phyloP scores from a whole-genome alignment of 768 basidiomycete species.

The Kwoniella sp. region DNA sequence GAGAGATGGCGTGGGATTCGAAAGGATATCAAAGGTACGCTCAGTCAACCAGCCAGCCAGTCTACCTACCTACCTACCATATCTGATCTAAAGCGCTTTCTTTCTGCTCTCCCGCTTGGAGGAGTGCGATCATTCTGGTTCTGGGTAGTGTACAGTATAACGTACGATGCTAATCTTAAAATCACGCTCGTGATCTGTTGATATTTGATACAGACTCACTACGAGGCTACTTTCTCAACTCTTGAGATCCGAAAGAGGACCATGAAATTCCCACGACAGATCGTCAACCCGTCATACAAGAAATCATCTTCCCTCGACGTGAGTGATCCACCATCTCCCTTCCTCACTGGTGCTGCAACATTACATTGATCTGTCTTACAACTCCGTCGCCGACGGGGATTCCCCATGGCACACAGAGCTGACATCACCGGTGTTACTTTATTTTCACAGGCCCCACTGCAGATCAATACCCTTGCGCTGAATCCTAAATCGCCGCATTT shows the following conservation, averaged over 20 bases:
- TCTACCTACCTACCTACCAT: too few relatives aligned
- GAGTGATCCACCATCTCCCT: constrained; percentile 10
- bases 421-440: neutral
- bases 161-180: too few relatives aligned
- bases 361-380: too few relatives aligned
- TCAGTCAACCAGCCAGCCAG: too few relatives aligned
- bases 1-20: constrained; percentile 61
- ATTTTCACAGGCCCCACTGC: constrained; percentile 39
- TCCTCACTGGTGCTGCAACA: too few relatives aligned
- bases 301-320: constrained; percentile 41
- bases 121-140: too few relatives aligned
- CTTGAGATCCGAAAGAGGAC: constrained; percentile 61
- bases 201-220: constrained; percentile 34
- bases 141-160: too few relatives aligned
- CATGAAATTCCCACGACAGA: constrained; percentile 62
- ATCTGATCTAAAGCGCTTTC: too few relatives aligned
- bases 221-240: constrained; percentile 45
- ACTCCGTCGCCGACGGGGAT: too few relatives aligned
- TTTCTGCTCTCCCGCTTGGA: too few relatives aligned
- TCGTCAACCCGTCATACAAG: constrained; percentile 61
- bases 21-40: constrained; percentile 39
- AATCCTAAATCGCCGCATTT: constrained; percentile 36
- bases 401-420: too few relatives aligned
- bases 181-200: too few relatives aligned
- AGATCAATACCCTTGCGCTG: constrained; percentile 47